Percentiles rank a stretch among this genome's conserved stretches.
Evolutionary conservation across 176 grass and related monocot species (phyloP).

Genomic region (sorghum (Sorghum bicolor)): DNA sequence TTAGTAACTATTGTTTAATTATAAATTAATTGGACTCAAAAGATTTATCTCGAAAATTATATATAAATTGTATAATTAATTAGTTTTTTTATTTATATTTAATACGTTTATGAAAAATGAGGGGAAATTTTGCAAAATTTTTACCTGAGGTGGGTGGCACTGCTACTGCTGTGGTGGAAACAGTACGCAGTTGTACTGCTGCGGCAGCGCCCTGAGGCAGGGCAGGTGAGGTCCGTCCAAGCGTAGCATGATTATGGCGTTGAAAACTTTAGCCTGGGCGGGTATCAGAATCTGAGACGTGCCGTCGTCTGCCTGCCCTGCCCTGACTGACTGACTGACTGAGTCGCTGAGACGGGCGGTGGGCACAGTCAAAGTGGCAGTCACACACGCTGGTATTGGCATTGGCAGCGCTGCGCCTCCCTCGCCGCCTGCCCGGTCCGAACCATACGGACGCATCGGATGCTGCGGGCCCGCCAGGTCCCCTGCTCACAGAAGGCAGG

Average conservation of each 20-base stretch:
- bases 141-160: background rate
- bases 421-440: slow-evolving; percentile 12
- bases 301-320: background rate
- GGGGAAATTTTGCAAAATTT: too few species aligned
- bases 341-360: background rate
- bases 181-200: background rate
- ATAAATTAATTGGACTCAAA: too few species aligned
- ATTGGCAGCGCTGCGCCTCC: background rate
- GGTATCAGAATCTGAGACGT: background rate
- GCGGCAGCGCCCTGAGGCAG: background rate
- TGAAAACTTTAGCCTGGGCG: slow-evolving; percentile 32
- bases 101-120: too few species aligned
- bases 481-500: too few species aligned
- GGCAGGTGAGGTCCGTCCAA: slow-evolving; percentile 12
- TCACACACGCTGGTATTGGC: background rate
- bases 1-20: too few species aligned
- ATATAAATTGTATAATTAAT: too few species aligned
- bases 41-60: too few species aligned
- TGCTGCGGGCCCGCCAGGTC: background rate
- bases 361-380: slow-evolving; percentile 3
- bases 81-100: too few species aligned
- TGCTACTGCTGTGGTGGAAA: background rate
- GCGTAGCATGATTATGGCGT: slow-evolving; percentile 29
- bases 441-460: background rate
- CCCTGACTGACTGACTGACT: background rate